Conservation (phyloP, 1,284 basidiomycete species). For the Leccinum angustisporum region DNA sequence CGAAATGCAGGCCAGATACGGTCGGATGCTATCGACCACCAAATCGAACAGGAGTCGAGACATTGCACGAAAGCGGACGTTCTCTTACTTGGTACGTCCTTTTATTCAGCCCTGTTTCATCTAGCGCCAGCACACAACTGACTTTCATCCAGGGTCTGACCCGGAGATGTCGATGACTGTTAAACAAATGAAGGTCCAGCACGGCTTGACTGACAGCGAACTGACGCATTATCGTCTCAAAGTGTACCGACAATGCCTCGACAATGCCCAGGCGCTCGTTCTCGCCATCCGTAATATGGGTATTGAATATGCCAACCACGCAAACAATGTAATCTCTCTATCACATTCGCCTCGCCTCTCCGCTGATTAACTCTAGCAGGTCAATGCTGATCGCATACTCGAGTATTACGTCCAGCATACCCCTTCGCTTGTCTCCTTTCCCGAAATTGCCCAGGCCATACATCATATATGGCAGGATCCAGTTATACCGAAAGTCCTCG, state of each 20-base stretch:
- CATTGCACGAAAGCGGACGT: not conserved
- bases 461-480: slow-evolving; percentile 8
- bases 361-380: not conserved
- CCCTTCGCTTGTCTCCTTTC: not conserved
- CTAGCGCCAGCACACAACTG: not conserved
- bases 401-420: not conserved
- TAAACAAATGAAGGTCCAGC: slow-evolving; percentile 8
- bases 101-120: not conserved
- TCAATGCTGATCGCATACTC: not conserved
- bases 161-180: not conserved
- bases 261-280: slow-evolving; percentile 2
- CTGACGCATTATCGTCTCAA: not conserved
- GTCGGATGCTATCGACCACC: slow-evolving; percentile 8
- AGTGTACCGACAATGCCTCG: slow-evolving; percentile 3
- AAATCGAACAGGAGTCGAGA: slow-evolving; percentile 8
- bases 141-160: slow-evolving; percentile 4
- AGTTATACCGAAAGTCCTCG: not conserved
- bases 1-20: not conserved
- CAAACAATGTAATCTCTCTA: slow-evolving; percentile 1
- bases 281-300: not conserved
- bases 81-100: slow-evolving; percentile 6
- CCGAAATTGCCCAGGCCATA: slow-evolving; percentile 2
- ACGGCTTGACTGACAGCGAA: slow-evolving; percentile 7
- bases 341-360: not conserved
- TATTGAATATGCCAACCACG: not conserved